Conservation (phyloP, 1,284 basidiomycete species). For the Stygiomarasmius scandens region DNA sequence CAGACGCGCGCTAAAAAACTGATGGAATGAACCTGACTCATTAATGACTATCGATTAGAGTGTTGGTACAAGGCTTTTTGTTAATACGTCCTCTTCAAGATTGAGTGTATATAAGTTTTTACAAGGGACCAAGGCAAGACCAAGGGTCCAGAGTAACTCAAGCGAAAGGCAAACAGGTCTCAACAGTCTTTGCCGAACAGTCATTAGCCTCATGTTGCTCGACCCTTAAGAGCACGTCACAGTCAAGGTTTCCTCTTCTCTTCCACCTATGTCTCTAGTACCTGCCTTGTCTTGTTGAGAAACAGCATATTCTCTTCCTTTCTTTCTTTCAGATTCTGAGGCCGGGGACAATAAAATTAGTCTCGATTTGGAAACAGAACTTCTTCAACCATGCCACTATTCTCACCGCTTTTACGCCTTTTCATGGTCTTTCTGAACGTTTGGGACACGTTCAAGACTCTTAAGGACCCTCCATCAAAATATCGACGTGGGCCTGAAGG, state of each 20-base stretch:
- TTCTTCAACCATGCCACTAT: constrained; percentile 56
- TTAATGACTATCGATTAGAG: too few species aligned
- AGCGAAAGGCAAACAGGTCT: too few species aligned
- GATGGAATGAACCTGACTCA: too few species aligned
- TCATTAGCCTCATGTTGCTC: background rate
- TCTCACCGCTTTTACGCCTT: constrained; percentile 68
- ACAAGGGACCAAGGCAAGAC: too few species aligned
- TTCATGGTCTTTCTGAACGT: constrained; percentile 76
- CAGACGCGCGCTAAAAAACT: too few species aligned
- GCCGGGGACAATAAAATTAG: background rate
- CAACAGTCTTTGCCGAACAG: too few species aligned
- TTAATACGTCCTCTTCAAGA: too few species aligned
- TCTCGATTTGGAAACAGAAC: background rate
- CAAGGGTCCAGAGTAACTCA: too few species aligned
- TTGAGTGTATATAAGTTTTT: too few species aligned
- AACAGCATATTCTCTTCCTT: too few species aligned
- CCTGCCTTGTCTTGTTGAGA: background rate
- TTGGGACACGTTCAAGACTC: constrained; percentile 80
- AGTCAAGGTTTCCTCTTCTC: background rate
- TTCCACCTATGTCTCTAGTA: background rate
- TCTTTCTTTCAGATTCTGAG: background rate
- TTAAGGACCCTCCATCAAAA: constrained; percentile 66
- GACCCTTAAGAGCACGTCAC: background rate
- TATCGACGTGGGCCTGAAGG: constrained; percentile 45
- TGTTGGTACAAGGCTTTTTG: too few species aligned